These are phyloP conservation scores for Trichoderma sp. DNA, from an alignment of 2,329 filamentous ascomycete genomes.

Conservation along the genomic window DNA sequence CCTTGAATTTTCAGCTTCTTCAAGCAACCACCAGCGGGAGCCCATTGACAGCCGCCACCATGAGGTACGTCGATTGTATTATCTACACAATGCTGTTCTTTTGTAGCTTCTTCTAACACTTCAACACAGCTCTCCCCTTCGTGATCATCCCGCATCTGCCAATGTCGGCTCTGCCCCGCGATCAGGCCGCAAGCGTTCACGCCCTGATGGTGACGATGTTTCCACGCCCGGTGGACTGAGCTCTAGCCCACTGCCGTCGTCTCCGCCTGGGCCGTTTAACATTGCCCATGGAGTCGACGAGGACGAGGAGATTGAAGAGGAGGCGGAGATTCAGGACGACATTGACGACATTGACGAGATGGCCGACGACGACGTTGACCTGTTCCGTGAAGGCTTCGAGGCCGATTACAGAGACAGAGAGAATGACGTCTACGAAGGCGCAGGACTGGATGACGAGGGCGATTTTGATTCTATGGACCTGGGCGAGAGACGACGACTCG, in stretches of 20 bases:
- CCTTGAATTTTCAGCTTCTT: background rate
- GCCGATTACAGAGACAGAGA: conserved; percentile 67
- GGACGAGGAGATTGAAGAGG: conserved; percentile 69
- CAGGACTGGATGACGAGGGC: conserved; percentile 73
- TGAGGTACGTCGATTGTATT: conserved; percentile 26
- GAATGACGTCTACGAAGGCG: conserved; percentile 66
- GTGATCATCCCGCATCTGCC: conserved; percentile 75
- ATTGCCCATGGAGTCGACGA: conserved; percentile 68
- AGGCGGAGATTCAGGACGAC: conserved; percentile 69
- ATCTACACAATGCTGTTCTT: background rate
- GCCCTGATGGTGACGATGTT: conserved; percentile 50
- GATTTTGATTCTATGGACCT: conserved; percentile 70
- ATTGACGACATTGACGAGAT: conserved; percentile 77
- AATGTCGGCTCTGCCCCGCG: conserved; percentile 66
- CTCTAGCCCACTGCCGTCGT: conserved; percentile 65
- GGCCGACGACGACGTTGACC: conserved; percentile 77
- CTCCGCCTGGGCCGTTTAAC: conserved; percentile 57
- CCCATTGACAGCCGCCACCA: conserved; percentile 12
- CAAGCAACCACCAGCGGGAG: background rate
- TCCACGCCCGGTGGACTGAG: conserved; percentile 50
- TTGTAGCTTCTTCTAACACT: conserved; percentile 17
- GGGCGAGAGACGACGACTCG: conserved; percentile 66
- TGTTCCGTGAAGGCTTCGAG: conserved; percentile 72
- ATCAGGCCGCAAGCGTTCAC: conserved; percentile 55
- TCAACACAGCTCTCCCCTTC: conserved; percentile 71